Evolutionary conservation across 2,329 filamentous ascomycete genomes (phyloP).

Genomic region (Aspergillus sp.): DNA sequence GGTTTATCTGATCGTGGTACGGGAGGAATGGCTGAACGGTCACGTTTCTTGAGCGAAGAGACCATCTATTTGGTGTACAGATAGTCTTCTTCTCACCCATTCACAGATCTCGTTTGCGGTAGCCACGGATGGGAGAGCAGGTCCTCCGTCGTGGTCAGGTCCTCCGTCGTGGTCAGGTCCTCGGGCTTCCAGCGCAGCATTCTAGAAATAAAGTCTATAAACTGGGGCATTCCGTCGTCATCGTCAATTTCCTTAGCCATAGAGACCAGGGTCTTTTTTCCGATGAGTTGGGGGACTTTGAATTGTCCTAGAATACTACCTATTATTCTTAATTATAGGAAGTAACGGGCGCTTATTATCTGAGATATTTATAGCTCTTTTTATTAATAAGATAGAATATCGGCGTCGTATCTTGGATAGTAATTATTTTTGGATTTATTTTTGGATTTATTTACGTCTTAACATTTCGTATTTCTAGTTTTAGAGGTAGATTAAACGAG

Average conservation of each 20-base stretch:
- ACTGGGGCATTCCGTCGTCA: conserved; percentile 6
- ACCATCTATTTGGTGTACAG: conserved; percentile 7
- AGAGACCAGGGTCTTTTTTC: conserved; percentile 6
- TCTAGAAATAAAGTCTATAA: conserved; percentile 13
- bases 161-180: conserved; percentile 12
- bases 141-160: conserved; percentile 9
- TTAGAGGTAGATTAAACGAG: too few species aligned
- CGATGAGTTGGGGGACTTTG: conserved; percentile 9
- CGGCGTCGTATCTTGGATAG: too few species aligned
- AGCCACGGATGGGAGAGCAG: conserved; percentile 15
- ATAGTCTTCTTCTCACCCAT: conserved; percentile 7
- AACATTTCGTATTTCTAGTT: too few species aligned
- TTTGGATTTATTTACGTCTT: too few species aligned
- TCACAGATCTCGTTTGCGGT: conserved; percentile 4
- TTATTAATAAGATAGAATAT: too few species aligned
- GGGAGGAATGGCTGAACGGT: too few species aligned
- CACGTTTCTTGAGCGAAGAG: conserved; percentile 5
- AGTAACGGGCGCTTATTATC: too few species aligned
- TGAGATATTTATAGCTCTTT: too few species aligned
- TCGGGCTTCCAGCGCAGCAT: conserved; percentile 15
- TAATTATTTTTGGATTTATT: too few species aligned
- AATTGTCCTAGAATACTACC: conserved; percentile 16
- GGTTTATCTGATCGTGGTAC: too few species aligned
- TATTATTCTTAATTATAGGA: too few species aligned
- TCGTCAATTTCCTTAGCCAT: conserved; percentile 9